Evolutionary conservation across 1,139 yeast genomes (phyloP).

Genomic region (Geotrichum aggregatum): DNA sequence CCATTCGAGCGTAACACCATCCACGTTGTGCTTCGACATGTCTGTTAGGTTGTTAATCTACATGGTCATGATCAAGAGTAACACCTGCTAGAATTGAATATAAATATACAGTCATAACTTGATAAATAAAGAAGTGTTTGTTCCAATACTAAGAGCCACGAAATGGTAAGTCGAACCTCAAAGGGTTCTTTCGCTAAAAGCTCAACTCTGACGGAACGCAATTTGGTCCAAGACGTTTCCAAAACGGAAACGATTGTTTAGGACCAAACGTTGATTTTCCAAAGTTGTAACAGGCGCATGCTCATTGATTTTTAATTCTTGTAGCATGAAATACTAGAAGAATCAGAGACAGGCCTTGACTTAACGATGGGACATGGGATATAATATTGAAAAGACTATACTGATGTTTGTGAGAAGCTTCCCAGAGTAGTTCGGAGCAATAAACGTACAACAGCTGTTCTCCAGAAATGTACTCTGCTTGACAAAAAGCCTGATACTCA

Average conservation of each 20-base stretch:
- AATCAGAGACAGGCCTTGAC: slow-evolving; percentile 40
- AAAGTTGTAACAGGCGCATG: slow-evolving; percentile 82
- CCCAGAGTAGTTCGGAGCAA: too few relatives aligned
- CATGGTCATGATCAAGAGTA: too few relatives aligned
- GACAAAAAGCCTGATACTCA: too few relatives aligned
- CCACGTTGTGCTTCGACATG: too few relatives aligned
- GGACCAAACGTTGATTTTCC: slow-evolving; percentile 73
- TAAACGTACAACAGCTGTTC: too few relatives aligned
- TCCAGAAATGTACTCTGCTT: too few relatives aligned
- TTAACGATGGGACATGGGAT: slow-evolving; percentile 36
- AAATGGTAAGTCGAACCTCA: slow-evolving; percentile 22
- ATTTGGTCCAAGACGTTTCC: slow-evolving; percentile 42
- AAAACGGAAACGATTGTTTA: slow-evolving; percentile 47
- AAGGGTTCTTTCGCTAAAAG: slow-evolving; percentile 19
- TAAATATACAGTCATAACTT: too few relatives aligned
- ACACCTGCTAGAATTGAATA: too few relatives aligned
- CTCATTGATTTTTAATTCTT: slow-evolving; percentile 27
- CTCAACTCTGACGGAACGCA: slow-evolving; percentile 50
- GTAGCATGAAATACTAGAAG: slow-evolving; percentile 35
- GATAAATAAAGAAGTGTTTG: slow-evolving; percentile 38
- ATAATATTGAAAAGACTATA: too few relatives aligned
- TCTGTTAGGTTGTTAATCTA: too few relatives aligned
- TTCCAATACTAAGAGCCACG: slow-evolving; percentile 42
- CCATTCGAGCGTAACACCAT: too few relatives aligned
- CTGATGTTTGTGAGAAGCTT: too few relatives aligned